Evolutionary conservation across 345 rosid genomes (phyloP).

Genomic region (Rhodomyrtus tomentosa): DNA sequence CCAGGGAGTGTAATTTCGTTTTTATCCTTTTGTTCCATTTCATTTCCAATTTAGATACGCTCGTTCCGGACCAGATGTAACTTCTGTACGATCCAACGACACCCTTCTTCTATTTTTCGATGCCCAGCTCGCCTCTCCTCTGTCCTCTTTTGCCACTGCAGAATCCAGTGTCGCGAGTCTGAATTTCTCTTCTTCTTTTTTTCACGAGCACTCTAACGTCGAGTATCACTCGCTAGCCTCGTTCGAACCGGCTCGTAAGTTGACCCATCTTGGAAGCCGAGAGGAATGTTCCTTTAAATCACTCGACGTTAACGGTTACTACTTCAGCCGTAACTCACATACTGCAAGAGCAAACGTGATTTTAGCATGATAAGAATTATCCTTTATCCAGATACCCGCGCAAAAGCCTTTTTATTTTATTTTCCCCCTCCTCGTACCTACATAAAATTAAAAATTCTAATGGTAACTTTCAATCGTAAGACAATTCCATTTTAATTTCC

Average conservation of each 20-base stretch:
- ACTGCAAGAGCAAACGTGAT: rapidly evolving
- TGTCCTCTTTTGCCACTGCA: neutral
- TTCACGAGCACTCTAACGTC: rapidly evolving
- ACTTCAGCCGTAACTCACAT: rapidly evolving
- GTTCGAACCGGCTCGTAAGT: neutral
- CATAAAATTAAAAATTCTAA: neutral
- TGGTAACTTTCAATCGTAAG: neutral
- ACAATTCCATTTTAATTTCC: neutral
- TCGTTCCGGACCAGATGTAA: no score
- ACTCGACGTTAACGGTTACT: rapidly evolving
- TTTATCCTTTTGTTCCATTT: no score
- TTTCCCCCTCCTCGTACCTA: rapidly evolving
- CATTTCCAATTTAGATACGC: rapidly evolving
- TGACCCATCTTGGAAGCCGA: neutral
- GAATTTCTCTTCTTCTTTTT: no score
- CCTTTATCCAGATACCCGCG: rapidly evolving
- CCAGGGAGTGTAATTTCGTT: neutral
- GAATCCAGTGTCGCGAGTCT: neutral
- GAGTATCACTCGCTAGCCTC: rapidly evolving
- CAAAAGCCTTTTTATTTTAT: no score
- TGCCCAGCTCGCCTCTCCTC: neutral
- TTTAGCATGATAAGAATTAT: neutral
- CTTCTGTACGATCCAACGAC: rapidly evolving
- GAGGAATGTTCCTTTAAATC: rapidly evolving
- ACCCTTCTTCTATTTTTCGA: neutral